Conservation (phyloP, 139 green algal genomes). For the Edaphochlamys debaryana region DNA sequence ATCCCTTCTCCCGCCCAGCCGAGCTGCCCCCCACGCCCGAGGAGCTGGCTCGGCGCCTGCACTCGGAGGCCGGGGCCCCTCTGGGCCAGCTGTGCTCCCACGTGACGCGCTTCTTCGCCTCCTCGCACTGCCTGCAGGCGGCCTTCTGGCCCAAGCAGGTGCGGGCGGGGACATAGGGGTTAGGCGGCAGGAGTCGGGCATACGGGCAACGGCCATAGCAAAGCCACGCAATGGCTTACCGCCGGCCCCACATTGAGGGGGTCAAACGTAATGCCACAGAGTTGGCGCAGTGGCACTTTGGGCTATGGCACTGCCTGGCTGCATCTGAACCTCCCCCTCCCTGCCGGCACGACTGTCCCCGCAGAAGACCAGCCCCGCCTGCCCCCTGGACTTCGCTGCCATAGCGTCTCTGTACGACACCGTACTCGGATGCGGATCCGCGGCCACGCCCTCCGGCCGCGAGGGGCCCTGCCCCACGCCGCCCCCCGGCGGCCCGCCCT, state of each 20-base stretch:
- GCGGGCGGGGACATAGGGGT: neutral
- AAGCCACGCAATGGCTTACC: neutral
- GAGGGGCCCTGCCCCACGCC: neutral
- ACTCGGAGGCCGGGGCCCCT: neutral
- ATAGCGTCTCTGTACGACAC: conserved; percentile 15
- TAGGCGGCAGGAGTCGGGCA: neutral
- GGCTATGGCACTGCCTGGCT: too few species aligned
- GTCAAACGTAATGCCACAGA: too few species aligned
- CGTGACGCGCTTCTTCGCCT: conserved; percentile 54
- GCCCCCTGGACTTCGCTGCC: conserved; percentile 19
- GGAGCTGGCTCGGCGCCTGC: conserved; percentile 1
- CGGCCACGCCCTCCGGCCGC: neutral
- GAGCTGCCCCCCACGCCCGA: conserved; percentile 23
- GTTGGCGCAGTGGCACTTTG: too few species aligned
- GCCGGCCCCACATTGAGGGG: too few species aligned
- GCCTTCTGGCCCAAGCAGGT: conserved; percentile 46
- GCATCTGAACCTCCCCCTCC: too few species aligned
- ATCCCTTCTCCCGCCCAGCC: neutral
- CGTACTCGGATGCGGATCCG: neutral
- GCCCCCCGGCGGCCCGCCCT: neutral
- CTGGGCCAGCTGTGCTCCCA: conserved; percentile 32
- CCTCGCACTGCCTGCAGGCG: conserved; percentile 47
- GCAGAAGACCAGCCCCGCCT: too few species aligned
- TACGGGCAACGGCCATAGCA: neutral
- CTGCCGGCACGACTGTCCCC: too few species aligned